Evolutionary conservation across 345 rosid species (phyloP).

Genomic region (Linum usitatissimum): DNA sequence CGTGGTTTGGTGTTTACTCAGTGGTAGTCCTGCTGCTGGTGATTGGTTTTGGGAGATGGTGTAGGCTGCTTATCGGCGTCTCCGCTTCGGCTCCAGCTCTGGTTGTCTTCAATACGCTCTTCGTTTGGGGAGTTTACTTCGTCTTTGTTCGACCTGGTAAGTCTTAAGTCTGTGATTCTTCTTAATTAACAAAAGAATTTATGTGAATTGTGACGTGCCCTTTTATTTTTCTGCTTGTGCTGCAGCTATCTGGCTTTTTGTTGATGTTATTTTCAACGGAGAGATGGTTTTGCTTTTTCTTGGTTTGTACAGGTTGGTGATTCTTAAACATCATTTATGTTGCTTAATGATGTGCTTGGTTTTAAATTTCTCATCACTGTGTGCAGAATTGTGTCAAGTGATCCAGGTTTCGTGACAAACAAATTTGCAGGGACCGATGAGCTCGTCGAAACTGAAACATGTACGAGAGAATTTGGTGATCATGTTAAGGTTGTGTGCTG

Average conservation of each 20-base stretch:
- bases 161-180: neutral
- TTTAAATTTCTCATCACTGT: neutral
- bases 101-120: slow-evolving; percentile 33
- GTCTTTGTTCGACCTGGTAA: slow-evolving; percentile 36
- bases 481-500: slow-evolving; percentile 12
- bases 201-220: neutral
- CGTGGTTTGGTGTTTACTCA: slow-evolving; percentile 12
- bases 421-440: slow-evolving; percentile 18
- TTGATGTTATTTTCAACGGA: slow-evolving; percentile 28
- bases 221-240: slow-evolving; percentile 1
- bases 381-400: slow-evolving; percentile 36
- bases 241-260: slow-evolving; percentile 27
- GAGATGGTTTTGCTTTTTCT: slow-evolving; percentile 32
- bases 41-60: slow-evolving; percentile 33
- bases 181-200: neutral
- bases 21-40: slow-evolving; percentile 27
- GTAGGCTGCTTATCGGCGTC: slow-evolving; percentile 35
- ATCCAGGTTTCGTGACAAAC: slow-evolving; percentile 38
- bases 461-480: slow-evolving; percentile 17
- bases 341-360: neutral
- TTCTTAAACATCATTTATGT: neutral
- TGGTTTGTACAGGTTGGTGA: slow-evolving; percentile 43
- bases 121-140: slow-evolving; percentile 38
- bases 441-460: slow-evolving; percentile 14
- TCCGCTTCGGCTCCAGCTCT: slow-evolving; percentile 44